phyloP scores from a whole-genome alignment of 108 stramenopile genomes.

The Hondaea fermentalgiana region DNA sequence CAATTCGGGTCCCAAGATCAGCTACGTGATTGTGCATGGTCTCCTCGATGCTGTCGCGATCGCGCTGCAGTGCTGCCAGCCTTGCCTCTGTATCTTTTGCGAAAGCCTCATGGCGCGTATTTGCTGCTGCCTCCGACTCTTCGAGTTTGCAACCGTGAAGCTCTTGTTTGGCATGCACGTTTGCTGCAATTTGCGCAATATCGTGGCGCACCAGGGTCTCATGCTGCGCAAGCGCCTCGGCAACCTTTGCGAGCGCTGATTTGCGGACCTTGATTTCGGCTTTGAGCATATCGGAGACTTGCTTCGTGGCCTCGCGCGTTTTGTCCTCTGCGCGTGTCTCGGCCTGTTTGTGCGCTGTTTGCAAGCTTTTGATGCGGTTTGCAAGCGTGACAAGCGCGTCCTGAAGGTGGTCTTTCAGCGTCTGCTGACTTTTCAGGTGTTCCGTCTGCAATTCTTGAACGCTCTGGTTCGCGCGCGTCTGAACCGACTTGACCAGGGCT shows the following conservation, averaged over 20 bases:
- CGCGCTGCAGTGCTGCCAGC: not conserved
- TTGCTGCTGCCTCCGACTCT: not conserved
- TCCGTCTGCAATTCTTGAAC: not conserved
- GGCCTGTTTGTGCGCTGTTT: not conserved
- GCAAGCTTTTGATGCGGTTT: not conserved
- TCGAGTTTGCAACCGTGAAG: not conserved
- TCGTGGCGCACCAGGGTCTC: not conserved
- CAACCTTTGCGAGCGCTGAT: not conserved
- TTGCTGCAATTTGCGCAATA: not conserved
- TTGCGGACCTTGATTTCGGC: not conserved
- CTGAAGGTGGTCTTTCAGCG: not conserved
- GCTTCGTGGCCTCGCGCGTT: not conserved
- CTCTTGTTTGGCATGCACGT: not conserved
- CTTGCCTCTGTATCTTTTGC: not conserved
- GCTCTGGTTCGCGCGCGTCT: not conserved
- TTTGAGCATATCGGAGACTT: not conserved
- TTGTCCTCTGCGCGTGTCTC: not conserved
- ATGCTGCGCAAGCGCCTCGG: not conserved
- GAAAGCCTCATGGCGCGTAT: not conserved
- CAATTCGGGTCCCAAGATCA: not conserved
- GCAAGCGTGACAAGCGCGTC: not conserved
- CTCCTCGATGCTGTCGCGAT: not conserved
- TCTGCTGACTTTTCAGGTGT: not conserved
- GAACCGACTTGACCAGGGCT: not conserved
- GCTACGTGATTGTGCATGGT: not conserved